Evolutionary conservation across 257 asterid genomes (phyloP).

Genomic region (Osmanthus fragrans): DNA sequence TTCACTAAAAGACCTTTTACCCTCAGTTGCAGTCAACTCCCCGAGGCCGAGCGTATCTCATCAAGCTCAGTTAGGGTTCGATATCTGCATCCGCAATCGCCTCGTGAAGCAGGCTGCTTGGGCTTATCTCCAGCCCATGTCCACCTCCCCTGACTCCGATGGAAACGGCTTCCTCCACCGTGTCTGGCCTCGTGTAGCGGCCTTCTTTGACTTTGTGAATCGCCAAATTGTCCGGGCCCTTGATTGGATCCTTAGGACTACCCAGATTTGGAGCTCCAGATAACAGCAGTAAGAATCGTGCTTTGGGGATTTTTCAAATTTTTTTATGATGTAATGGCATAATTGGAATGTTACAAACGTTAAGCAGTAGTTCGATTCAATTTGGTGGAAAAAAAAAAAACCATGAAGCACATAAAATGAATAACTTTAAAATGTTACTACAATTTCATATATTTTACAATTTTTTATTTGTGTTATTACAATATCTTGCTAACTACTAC

Average conservation of each 20-base stretch:
- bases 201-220: constrained; percentile 31
- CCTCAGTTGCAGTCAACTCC: constrained; percentile 39
- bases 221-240: constrained; percentile 34
- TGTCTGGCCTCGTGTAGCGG: constrained; percentile 31
- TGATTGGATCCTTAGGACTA: constrained; percentile 49
- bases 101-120: constrained; percentile 82
- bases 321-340: neutral
- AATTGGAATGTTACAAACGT: neutral
- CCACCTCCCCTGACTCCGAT: constrained; percentile 49
- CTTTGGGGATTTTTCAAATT: neutral
- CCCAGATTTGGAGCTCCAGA: constrained; percentile 46
- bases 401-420: neutral
- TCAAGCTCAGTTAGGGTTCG: constrained; percentile 39
- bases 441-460: neutral
- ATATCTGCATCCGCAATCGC: constrained; percentile 73
- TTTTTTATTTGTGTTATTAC: neutral
- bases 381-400: too few species aligned
- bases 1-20: constrained; percentile 55
- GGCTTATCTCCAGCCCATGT: constrained; percentile 97
- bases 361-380: too few species aligned
- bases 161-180: constrained; percentile 37
- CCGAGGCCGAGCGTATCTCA: constrained; percentile 32
- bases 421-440: neutral
- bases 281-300: constrained; percentile 22
- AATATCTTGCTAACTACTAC: constrained; percentile 32